Evolutionary conservation across 1,284 basidiomycete species (phyloP), one percentile per base, ranked within the genome.

Genomic region (Ganoderma lingzhi): DNA sequence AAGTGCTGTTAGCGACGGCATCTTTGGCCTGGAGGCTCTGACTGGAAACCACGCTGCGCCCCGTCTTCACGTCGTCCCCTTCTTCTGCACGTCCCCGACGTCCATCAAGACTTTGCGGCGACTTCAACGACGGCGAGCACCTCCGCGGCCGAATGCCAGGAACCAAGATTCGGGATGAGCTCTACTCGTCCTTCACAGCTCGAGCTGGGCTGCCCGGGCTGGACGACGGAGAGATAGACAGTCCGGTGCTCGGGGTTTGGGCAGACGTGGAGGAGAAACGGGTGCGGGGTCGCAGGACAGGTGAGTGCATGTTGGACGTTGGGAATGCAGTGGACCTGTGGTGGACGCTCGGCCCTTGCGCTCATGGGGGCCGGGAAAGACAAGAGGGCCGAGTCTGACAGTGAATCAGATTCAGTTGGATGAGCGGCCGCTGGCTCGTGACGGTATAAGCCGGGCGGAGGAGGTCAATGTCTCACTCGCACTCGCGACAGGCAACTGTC

Each of bases 171-270:
- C 70, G 70, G 67, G 69, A 73, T 68, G 72, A 73, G 61, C 65
- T 71, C 58, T 70, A 70, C 64, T 64, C 58, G 64, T 66, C 72
- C 3, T 71, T 70, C 68, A 60, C 70, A 5, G 62, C 68, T 37
- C 63, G 67, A 61, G 58, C 67, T 56, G 37, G 64, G 4, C 66
- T 73, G 30, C 55, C 66, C 35, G 68, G 60, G n/a, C 41, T 42
- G 6, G 65, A 65, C 55, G 67, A 64, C 63, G 63, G 69, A 37
- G 72, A 73, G 45, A 66, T 65, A 56, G 72, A 73, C 70, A 73
- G 72, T 23, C 72, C 72, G 23, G 70, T 71, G 63, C 70, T 73
- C n/a, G 72, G 72, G 2, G 48, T 68, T 41, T 73, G 72, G 72
- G 70, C 70, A 55, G 72, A 73, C 69, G 72, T 59, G 37, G 72